These are phyloP conservation scores for Picea sitchensis DNA, from an alignment of 75 land plant genomes.

Conservation along the genomic window DNA sequence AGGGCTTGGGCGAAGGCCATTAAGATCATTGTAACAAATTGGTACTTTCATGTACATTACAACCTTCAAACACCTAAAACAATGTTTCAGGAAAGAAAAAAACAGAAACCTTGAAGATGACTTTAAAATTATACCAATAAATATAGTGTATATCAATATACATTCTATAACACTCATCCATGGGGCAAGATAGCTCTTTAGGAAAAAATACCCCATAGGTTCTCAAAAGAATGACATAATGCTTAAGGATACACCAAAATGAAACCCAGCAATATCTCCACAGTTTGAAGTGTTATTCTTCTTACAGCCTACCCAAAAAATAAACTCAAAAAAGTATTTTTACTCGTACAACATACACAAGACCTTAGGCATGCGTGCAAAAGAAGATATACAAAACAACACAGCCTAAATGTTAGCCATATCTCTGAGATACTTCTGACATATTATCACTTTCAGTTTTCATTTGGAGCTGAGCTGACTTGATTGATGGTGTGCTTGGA, in stretches of 20 bases:
- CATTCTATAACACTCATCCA: background rate
- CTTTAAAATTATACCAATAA: background rate
- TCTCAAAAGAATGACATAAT: background rate
- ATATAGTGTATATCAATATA: background rate
- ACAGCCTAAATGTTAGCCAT: background rate
- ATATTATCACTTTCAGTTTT: constrained; percentile 10
- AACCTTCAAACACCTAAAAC: background rate
- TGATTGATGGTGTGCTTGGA: constrained; percentile 14
- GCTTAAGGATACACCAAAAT: background rate
- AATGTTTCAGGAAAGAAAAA: background rate
- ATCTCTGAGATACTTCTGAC: constrained; percentile 8
- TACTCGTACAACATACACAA: constrained; percentile 2
- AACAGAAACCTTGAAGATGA: background rate
- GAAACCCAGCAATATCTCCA: background rate
- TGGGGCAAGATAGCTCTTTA: background rate
- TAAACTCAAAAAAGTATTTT: background rate
- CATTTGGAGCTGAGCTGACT: background rate
- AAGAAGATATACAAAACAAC: constrained; percentile 3
- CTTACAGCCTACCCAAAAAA: background rate
- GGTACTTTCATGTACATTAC: background rate
- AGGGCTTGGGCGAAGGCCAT: no score
- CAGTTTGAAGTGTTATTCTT: background rate
- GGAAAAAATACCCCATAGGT: background rate
- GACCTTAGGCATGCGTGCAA: background rate
- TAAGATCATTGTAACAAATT: background rate